Percentiles rank a stretch among this genome's conserved stretches.
Conservation (phyloP, 176 grass and related monocot species). For the Bromus sterilis region DNA sequence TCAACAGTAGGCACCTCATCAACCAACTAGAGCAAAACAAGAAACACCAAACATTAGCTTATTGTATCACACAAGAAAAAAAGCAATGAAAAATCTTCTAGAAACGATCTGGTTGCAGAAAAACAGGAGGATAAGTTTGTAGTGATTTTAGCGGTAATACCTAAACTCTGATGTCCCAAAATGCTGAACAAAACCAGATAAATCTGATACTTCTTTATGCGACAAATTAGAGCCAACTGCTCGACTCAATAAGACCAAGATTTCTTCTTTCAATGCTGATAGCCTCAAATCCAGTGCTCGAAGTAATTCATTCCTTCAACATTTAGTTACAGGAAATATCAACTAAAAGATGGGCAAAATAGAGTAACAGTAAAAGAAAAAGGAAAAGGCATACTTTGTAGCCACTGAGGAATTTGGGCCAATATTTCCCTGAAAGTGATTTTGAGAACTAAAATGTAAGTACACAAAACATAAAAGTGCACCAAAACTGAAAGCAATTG, state of each 20-base stretch:
- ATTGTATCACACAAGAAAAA: background rate
- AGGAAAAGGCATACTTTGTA: constrained; percentile 62
- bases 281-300: constrained; percentile 86
- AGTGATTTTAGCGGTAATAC: constrained; percentile 30
- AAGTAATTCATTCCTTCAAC: constrained; percentile 82
- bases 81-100: background rate
- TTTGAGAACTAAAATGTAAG: constrained; percentile 23
- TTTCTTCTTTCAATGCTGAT: constrained; percentile 74
- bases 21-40: constrained; percentile 54
- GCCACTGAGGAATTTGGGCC: constrained; percentile 53
- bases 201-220: constrained; percentile 54
- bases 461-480: constrained; percentile 20
- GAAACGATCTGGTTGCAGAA: background rate
- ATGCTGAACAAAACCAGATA: constrained; percentile 65
- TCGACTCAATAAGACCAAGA: constrained; percentile 42
- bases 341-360: constrained; percentile 11
- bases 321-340: constrained; percentile 22
- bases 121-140: background rate
- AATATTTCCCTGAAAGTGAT: constrained; percentile 59
- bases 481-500: background rate
- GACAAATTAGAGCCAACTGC: constrained; percentile 54
- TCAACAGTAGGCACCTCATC: constrained; percentile 55
- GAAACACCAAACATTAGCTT: constrained; percentile 25
- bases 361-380: constrained; percentile 2
- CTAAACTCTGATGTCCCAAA: constrained; percentile 84